These are phyloP conservation scores for Diaporthe amygdali DNA, from an alignment of 2,329 filamentous ascomycete species.

Conservation along the genomic window DNA sequence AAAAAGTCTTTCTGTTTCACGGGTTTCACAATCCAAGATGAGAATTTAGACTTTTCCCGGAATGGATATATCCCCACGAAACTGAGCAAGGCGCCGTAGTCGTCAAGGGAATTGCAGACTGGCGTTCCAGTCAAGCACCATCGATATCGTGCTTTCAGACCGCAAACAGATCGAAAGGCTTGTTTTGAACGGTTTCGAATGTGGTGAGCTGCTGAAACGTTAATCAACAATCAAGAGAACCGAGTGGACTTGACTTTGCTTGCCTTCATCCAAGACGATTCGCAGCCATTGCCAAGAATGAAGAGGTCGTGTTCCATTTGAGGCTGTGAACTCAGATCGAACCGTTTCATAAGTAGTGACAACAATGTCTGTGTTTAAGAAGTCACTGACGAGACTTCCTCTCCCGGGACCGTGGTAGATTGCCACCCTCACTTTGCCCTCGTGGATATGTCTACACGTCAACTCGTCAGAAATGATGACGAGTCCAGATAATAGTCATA, in stretches of 20 bases:
- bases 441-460: not conserved
- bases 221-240: not conserved
- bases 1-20: constrained; percentile 24
- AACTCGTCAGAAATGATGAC: not conserved
- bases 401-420: constrained; percentile 30
- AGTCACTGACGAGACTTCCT: constrained; percentile 2
- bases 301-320: not conserved
- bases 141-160: constrained; percentile 32
- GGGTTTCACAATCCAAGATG: constrained; percentile 29
- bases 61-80: constrained; percentile 38
- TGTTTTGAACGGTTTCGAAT: constrained; percentile 39
- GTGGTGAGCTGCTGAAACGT: constrained; percentile 37
- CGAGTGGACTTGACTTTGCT: not conserved
- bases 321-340: constrained; percentile 29
- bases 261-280: constrained; percentile 46
- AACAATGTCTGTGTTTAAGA: constrained; percentile 33
- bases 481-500: not conserved
- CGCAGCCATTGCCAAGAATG: constrained; percentile 35
- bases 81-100: constrained; percentile 41
- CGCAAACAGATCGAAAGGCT: constrained; percentile 34
- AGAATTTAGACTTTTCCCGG: constrained; percentile 27
- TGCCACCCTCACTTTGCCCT: not conserved
- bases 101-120: constrained; percentile 45
- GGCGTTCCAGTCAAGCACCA: constrained; percentile 49
- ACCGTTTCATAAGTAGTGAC: constrained; percentile 39